Conservation (phyloP, 2,329 filamentous ascomycete species). For the Fusarium phyllophilum region DNA sequence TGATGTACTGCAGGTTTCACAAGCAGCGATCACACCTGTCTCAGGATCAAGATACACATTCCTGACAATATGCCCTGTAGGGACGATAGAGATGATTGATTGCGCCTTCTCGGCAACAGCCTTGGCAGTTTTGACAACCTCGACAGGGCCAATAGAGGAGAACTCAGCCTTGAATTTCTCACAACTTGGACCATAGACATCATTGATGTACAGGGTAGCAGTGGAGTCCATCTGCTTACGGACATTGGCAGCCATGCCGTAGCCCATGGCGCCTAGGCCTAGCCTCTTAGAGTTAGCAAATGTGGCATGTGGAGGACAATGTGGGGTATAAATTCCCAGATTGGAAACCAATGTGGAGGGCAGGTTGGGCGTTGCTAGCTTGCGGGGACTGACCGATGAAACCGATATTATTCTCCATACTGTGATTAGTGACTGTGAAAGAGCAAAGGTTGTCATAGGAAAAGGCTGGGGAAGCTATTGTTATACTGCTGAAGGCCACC, state of each 20-base stretch:
- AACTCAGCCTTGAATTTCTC: not conserved
- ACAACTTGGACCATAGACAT: not conserved
- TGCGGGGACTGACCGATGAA: not conserved
- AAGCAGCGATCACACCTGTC: conserved; percentile 1
- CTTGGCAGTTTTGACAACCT: not conserved
- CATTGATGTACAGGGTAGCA: not conserved
- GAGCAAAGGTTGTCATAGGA: not conserved
- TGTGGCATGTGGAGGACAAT: not conserved
- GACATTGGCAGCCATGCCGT: not conserved
- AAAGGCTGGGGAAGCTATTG: not conserved
- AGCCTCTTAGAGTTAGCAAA: not conserved
- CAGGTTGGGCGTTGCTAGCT: not conserved
- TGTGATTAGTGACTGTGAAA: not conserved
- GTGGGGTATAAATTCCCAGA: not conserved
- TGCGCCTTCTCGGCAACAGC: not conserved
- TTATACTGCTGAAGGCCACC: not conserved
- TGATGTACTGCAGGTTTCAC: not conserved
- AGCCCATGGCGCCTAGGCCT: not conserved
- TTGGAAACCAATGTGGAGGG: not conserved
- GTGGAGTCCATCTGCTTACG: not conserved
- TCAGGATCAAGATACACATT: not conserved
- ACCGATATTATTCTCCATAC: not conserved
- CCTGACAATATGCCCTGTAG: not conserved
- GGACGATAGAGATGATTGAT: conserved; percentile 4
- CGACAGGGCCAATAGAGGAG: not conserved